Conservation (phyloP, 2,329 filamentous ascomycete species). For the Fusarium sp. region DNA sequence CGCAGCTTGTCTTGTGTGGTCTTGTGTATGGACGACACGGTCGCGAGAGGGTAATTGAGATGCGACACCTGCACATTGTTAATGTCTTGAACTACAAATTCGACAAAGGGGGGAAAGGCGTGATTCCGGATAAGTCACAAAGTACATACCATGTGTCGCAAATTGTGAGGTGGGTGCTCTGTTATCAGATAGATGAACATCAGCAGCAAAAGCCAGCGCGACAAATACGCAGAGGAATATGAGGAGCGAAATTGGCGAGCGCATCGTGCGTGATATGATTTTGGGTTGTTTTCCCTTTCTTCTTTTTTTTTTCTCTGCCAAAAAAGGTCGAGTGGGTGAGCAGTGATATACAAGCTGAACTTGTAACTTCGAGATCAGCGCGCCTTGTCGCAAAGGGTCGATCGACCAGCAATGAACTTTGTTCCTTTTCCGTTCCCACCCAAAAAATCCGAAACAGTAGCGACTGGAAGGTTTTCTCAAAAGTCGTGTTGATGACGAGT, state of each 20-base stretch:
- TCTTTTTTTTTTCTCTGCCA: too few relatives aligned
- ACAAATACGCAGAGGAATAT: constrained; percentile 30
- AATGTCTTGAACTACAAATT: constrained; percentile 9
- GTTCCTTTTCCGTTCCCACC: neutral
- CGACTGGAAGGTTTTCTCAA: constrained; percentile 19
- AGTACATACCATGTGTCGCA: constrained; percentile 35
- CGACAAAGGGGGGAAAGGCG: neutral
- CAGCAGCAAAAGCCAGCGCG: constrained; percentile 15
- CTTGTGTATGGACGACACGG: constrained; percentile 76
- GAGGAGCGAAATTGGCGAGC: constrained; percentile 24
- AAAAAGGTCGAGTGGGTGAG: constrained; percentile 9
- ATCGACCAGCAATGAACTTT: constrained; percentile 18
- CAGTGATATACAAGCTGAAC: neutral
- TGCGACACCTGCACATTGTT: constrained; percentile 67
- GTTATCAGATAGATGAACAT: constrained; percentile 31
- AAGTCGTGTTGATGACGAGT: constrained; percentile 24
- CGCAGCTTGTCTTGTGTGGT: constrained; percentile 78
- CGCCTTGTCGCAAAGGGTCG: constrained; percentile 15
- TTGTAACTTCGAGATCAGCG: constrained; percentile 17
- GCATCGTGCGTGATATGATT: constrained; percentile 25
- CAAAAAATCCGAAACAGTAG: constrained; percentile 21
- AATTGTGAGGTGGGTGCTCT: constrained; percentile 35
- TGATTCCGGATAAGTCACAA: neutral
- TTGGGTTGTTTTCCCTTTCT: neutral
- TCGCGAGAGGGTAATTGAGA: constrained; percentile 74